These are phyloP conservation scores for Mucor racemosus DNA, from an alignment of 371 early-diverging fungal species.

Conservation along the genomic window DNA sequence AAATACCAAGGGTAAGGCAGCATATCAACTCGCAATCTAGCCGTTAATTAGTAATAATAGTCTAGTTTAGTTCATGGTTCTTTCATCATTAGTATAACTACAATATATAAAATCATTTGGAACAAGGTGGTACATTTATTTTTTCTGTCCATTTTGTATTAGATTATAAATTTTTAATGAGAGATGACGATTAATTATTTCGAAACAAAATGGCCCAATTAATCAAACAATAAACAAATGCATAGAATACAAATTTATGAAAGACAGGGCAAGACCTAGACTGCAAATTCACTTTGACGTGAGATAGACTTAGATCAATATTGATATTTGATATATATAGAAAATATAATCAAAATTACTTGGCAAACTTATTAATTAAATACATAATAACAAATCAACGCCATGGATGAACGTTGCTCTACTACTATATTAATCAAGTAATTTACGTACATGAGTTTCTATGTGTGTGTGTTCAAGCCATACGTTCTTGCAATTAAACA, in stretches of 20 bases:
- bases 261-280: slow-evolving; percentile 2
- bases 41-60: neutral
- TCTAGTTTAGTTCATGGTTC: neutral
- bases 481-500: neutral
- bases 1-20: neutral
- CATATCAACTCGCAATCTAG: neutral
- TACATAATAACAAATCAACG: neutral
- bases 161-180: neutral
- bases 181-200: neutral
- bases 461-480: neutral
- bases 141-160: neutral
- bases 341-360: neutral
- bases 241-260: no score
- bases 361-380: neutral
- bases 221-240: neutral
- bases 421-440: neutral
- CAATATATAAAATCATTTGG: neutral
- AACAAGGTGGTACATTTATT: neutral
- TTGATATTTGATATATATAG: neutral
- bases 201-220: neutral
- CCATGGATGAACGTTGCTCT: neutral
- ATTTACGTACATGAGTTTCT: neutral
- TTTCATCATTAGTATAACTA: neutral
- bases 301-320: neutral
- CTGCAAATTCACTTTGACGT: neutral